Conservation (phyloP, 2,329 filamentous ascomycete species). For the Colletotrichum sp. region DNA sequence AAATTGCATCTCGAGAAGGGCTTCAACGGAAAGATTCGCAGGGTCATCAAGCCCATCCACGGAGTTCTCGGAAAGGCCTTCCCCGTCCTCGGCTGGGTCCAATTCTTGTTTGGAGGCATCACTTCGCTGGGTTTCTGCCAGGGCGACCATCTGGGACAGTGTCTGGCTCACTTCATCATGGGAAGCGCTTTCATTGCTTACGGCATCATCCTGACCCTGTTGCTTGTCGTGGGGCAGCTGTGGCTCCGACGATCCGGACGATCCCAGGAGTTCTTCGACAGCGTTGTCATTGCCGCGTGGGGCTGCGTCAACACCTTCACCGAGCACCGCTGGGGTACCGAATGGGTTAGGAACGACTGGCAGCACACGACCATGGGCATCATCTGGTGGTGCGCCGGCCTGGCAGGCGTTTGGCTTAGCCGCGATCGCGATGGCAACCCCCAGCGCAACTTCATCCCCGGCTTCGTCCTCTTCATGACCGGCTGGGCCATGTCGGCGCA, state of each 20-base stretch:
- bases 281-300: slow-evolving; percentile 88
- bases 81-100: slow-evolving; percentile 86
- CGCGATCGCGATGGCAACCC: slow-evolving; percentile 81
- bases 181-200: slow-evolving; percentile 95
- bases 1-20: slow-evolving; percentile 88
- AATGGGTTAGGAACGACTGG: slow-evolving; percentile 92
- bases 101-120: slow-evolving; percentile 97
- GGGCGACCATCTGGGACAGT: slow-evolving; percentile 89
- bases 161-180: slow-evolving; percentile 98
- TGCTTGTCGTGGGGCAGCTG: slow-evolving; percentile 85
- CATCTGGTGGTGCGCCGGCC: slow-evolving; percentile 94
- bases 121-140: slow-evolving; percentile 92
- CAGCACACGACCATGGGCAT: slow-evolving; percentile 99
- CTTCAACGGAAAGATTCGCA: slow-evolving; percentile 79
- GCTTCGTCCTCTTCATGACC: slow-evolving; percentile 87
- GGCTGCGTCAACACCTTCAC: slow-evolving; percentile 98
- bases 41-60: slow-evolving; percentile 74
- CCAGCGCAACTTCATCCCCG: slow-evolving; percentile 91
- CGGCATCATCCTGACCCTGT: slow-evolving; percentile 83
- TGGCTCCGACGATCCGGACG: slow-evolving; percentile 85
- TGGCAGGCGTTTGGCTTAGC: slow-evolving; percentile 92
- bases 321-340: slow-evolving; percentile 89
- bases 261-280: slow-evolving; percentile 97
- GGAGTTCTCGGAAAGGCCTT: slow-evolving; percentile 85
- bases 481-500: slow-evolving; percentile 96